phyloP scores from a whole-genome alignment of 371 early-diverging fungal genomes.

The Neoconidiobolus thromboides region DNA sequence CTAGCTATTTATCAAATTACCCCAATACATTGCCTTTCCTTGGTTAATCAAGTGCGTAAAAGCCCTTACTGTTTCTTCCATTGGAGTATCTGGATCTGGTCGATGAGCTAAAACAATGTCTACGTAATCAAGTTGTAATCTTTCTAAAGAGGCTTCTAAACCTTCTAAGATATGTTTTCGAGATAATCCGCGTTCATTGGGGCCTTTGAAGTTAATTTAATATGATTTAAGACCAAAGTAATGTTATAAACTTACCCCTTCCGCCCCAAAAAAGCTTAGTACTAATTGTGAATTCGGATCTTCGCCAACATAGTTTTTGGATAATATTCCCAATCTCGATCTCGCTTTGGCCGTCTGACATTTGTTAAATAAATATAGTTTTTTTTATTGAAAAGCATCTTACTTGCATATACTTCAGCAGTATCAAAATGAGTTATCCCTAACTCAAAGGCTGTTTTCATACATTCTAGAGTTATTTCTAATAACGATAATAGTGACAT shows the following conservation, averaged over 20 bases:
- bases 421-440: constrained; percentile 78
- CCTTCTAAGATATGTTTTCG: constrained; percentile 77
- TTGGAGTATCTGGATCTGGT: constrained; percentile 44
- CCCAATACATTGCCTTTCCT: constrained; percentile 74
- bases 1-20: constrained; percentile 9
- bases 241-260: constrained; percentile 14
- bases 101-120: constrained; percentile 70
- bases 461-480: constrained; percentile 40
- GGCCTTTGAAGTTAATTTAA: constrained; percentile 13
- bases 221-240: neutral
- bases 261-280: constrained; percentile 77
- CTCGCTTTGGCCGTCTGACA: constrained; percentile 47
- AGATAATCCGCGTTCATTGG: constrained; percentile 65
- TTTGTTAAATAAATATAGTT: neutral
- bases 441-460: constrained; percentile 46
- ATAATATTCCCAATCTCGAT: constrained; percentile 59
- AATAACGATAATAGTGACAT: neutral
- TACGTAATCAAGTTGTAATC: constrained; percentile 59
- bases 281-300: constrained; percentile 55
- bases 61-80: constrained; percentile 73
- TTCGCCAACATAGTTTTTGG: constrained; percentile 38
- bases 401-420: constrained; percentile 46
- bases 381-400: neutral
- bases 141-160: constrained; percentile 45
- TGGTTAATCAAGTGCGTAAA: constrained; percentile 69